phyloP scores from a whole-genome alignment of 805 yeast species.

The Candida jianshihensis region DNA sequence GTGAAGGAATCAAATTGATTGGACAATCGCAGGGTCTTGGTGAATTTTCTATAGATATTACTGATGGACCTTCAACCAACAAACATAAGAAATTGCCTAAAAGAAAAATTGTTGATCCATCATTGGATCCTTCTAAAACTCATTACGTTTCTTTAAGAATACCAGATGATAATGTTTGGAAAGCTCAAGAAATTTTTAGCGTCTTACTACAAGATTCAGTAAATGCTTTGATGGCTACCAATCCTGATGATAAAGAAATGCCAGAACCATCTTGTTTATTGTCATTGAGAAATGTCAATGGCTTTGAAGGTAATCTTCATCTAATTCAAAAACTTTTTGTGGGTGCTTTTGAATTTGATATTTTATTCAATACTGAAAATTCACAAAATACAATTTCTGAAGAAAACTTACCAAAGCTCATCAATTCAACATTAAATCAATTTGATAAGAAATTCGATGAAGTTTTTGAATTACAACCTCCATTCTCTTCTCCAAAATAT shows the following conservation, averaged over 20 bases:
- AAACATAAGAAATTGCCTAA: constrained; percentile 30
- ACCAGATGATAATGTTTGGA: constrained; percentile 72
- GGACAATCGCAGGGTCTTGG: constrained; percentile 65
- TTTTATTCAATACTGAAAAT: constrained; percentile 46
- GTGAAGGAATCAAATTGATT: constrained; percentile 32
- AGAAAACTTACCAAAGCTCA: constrained; percentile 19
- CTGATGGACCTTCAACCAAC: constrained; percentile 44
- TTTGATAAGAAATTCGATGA: constrained; percentile 48
- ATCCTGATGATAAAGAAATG: constrained; percentile 16
- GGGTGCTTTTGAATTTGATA: constrained; percentile 71
- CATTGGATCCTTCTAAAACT: constrained; percentile 49
- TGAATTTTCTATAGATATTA: constrained; percentile 52
- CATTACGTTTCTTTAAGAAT: constrained; percentile 64
- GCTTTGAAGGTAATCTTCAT: constrained; percentile 71
- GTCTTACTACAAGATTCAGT: constrained; percentile 66
- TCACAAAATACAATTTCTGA: constrained; percentile 34
- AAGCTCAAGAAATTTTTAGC: constrained; percentile 67
- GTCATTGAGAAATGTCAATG: constrained; percentile 49
- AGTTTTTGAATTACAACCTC: constrained; percentile 45
- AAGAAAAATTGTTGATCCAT: constrained; percentile 28
- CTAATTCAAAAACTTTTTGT: constrained; percentile 67
- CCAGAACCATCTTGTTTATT: constrained; percentile 38
- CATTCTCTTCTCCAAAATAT: constrained; percentile 41
- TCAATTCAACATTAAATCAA: constrained; percentile 14
- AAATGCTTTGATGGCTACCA: constrained; percentile 30